Evolutionary conservation across 1,139 yeast genomes (phyloP), one percentile per base, ranked within the genome.

Genomic region (Starmera stellimalicola): DNA sequence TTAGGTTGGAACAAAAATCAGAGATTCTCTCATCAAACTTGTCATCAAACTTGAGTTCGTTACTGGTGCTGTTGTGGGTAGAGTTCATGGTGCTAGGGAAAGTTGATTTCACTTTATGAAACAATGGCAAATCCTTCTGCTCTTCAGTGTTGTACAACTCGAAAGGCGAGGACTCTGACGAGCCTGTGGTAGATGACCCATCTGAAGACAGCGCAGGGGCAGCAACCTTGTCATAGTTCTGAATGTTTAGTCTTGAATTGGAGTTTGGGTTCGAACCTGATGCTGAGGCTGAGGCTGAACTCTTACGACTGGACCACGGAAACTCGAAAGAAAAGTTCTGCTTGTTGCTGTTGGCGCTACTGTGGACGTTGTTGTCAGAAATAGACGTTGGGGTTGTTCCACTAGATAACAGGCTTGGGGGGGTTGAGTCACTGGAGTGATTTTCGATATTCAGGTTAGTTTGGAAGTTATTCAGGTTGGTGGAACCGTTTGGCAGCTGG

Each of bases 1-100:
- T 72, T 47, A 88, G 65, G 48, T 77, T 73, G 18, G 70, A 71
- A 52, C 97, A 88, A 51, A 88, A 88, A 32, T 77, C 78, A 26
- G 57, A 49, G 17, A 66, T 63, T 33, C 65, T 63, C 43, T 70
- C 74, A 47, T 67, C 66, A 44, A 63, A 69, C 36, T 62, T 58
- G n/a, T 61, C 65, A 31, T 61, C 56, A 36, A 60, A 60, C 36
- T 58, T 52, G 35, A 57, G 55, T 18, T 54, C 53, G 29, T 52
- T 37, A 22, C 27, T 33, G 12, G 25, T 12, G 3, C 16, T 29
- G 11, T 29, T 31, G 7, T 30, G 18, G 11, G 33, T 22, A 10
- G 14, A 34, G 16, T 35, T 44, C 41, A 30, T 47, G 42, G 20
- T 39, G 12, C 12, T 22, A n/a, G 11, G 25, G 7, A 22, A 22